Base-by-base conservation (phyloP, 345 rosid genomes). In the Lepidium sativum region DNA sequence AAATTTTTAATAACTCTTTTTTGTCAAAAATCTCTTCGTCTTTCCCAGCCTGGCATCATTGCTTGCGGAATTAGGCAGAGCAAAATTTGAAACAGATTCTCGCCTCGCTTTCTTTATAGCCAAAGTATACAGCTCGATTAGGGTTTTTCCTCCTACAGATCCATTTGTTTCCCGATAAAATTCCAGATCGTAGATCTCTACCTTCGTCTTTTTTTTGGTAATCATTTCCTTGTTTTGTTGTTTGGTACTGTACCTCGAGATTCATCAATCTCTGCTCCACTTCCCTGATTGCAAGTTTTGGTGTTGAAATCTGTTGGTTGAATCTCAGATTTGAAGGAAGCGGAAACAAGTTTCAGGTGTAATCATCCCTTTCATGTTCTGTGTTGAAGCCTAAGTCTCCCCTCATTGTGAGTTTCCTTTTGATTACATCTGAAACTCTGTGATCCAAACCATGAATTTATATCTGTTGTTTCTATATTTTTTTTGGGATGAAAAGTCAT, bases 321-420 rank as follows among this genome's bases (percentile, higher is more conserved):
- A 39, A 15, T 65, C 60, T 7, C 50, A 72, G 67, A 72, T 65
- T 44, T 21, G 12, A 58, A 58, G 71, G 25, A 50, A 16, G 18
- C 42, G 44, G 38, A 63, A 37, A 43, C 33, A 39, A 32, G 68
- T 57, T 63, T 44, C 23, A 15, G 39, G 60, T 61, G 63, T 51
- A 40, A 50, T 50, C 45, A 13, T 31, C n/a, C 11, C 54, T 75
- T 81, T 72, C 80, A 83, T 84, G 89, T 76, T 75, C 81, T 69
- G 55, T 70, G 66, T 79, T 63, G 84, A 80, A 67, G 82, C 78
- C 59, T 79, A 72, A 60, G 75, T 78, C 44, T 75, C 80, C 56
- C 80, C 80, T 69, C 78, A 67, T 72, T 69, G 92, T 88, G 72
- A 79, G 96, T 65, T 18, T 65, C 53, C 47, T 44, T 39, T 25